These are phyloP conservation scores for Cyberlindnera maritima DNA, from an alignment of 805 yeast genomes.

Conservation along the genomic window DNA sequence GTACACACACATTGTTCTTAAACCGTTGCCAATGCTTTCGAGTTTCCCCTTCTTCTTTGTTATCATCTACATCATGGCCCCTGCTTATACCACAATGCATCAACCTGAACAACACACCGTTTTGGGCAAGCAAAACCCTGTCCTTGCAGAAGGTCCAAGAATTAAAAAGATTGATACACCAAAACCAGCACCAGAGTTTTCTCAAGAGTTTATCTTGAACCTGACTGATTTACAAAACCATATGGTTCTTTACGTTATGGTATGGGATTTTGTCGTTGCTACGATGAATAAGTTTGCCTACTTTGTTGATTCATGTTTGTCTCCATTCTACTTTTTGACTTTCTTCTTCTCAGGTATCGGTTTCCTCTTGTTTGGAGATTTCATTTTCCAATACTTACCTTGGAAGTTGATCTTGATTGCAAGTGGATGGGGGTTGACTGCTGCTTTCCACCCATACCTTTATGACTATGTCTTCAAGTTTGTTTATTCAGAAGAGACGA, in stretches of 20 bases:
- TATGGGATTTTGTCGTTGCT: slow-evolving; percentile 55
- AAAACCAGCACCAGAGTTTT: slow-evolving; percentile 73
- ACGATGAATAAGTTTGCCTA: slow-evolving; percentile 55
- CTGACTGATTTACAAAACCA: slow-evolving; percentile 83
- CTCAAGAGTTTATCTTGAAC: slow-evolving; percentile 74
- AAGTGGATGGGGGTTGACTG: slow-evolving; percentile 47
- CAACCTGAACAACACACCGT: slow-evolving; percentile 51
- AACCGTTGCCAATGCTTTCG: slow-evolving; percentile 52
- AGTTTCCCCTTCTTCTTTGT: slow-evolving; percentile 55
- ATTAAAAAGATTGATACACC: slow-evolving; percentile 4
- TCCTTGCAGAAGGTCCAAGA: slow-evolving; percentile 47
- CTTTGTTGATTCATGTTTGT: slow-evolving; percentile 60
- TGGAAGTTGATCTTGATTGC: slow-evolving; percentile 33
- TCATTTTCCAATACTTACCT: slow-evolving; percentile 31
- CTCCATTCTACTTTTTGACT: slow-evolving; percentile 47
- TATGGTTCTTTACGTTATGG: slow-evolving; percentile 60
- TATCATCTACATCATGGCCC: slow-evolving; percentile 57
- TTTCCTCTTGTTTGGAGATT: slow-evolving; percentile 31
- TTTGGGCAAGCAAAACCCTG: slow-evolving; percentile 36
- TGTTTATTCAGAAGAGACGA: slow-evolving; percentile 62
- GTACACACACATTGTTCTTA: slow-evolving; percentile 51
- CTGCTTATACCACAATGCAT: slow-evolving; percentile 60
- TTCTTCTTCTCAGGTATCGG: slow-evolving; percentile 32
- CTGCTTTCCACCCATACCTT: slow-evolving; percentile 52
- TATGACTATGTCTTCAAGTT: slow-evolving; percentile 45